A percentile compares a stretch with the other conserved stretches of the same genome.
Conservation (phyloP, 2,329 filamentous ascomycete genomes). For the Sporothrix protearum region DNA sequence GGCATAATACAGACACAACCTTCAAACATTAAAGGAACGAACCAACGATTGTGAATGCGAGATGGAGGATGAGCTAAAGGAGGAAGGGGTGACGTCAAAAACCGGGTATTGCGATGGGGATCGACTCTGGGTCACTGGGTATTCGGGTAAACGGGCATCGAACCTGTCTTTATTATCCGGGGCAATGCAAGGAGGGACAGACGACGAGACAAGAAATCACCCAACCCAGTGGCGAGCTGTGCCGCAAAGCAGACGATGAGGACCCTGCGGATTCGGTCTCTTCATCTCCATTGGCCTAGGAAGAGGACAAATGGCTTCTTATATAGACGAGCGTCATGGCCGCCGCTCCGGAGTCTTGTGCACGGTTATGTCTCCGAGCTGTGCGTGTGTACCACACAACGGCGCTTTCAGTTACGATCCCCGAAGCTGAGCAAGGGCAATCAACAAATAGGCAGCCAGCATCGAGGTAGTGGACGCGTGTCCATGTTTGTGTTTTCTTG, state of each 20-base stretch:
- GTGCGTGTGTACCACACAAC: background rate
- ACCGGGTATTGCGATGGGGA: background rate
- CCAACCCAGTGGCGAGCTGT: background rate
- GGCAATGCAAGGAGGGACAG: background rate
- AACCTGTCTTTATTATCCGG: background rate
- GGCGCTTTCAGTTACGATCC: background rate
- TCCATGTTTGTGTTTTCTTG: background rate
- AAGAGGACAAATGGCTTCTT: background rate
- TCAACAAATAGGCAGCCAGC: background rate
- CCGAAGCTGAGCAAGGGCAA: background rate
- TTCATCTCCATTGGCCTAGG: no score
- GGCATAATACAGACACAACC: conserved; percentile 14
- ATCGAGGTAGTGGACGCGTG: no score
- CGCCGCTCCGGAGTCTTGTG: background rate
- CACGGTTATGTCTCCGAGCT: background rate
- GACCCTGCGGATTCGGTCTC: background rate
- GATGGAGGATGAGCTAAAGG: background rate
- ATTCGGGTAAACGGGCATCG: background rate
- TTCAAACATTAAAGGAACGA: background rate
- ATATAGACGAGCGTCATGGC: background rate
- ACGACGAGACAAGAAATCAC: no score
- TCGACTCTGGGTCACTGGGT: background rate
- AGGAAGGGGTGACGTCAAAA: background rate
- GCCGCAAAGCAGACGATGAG: background rate
- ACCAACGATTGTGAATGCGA: background rate